These are phyloP conservation scores for Avena sativa DNA, from an alignment of 176 grass and related monocot genomes.

Conservation along the genomic window DNA sequence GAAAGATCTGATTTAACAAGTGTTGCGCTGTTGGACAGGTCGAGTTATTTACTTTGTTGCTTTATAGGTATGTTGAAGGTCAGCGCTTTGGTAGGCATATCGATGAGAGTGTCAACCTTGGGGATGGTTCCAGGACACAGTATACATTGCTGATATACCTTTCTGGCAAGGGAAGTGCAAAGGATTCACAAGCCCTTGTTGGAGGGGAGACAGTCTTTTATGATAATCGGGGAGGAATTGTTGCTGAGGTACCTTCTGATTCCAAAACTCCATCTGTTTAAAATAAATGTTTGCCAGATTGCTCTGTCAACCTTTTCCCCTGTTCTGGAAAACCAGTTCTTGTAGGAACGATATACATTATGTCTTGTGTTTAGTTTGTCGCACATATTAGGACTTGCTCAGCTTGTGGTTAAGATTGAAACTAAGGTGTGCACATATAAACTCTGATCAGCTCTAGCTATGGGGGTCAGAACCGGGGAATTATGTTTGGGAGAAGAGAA, in stretches of 20 bases:
- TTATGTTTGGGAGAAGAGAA: neutral
- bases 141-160: constrained; percentile 89
- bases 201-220: constrained; percentile 98
- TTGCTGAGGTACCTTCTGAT: constrained; percentile 75
- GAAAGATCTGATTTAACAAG: neutral
- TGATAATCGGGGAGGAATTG: constrained; percentile 72
- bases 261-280: constrained; percentile 9
- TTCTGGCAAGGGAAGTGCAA: constrained; percentile 59
- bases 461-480: neutral
- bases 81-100: constrained; percentile 93
- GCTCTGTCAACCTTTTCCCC: neutral
- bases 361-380: constrained; percentile 5
- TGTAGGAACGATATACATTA: neutral
- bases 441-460: neutral
- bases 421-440: neutral
- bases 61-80: constrained; percentile 77
- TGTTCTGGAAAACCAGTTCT: neutral
- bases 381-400: neutral
- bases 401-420: neutral
- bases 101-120: constrained; percentile 74
- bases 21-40: neutral
- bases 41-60: neutral
- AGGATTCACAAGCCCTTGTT: constrained; percentile 71
- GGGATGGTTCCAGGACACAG: constrained; percentile 65
- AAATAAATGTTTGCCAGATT: neutral